Evolutionary conservation across 352 stramenopile species (phyloP).

Genomic region (Peronospora farinosa): DNA sequence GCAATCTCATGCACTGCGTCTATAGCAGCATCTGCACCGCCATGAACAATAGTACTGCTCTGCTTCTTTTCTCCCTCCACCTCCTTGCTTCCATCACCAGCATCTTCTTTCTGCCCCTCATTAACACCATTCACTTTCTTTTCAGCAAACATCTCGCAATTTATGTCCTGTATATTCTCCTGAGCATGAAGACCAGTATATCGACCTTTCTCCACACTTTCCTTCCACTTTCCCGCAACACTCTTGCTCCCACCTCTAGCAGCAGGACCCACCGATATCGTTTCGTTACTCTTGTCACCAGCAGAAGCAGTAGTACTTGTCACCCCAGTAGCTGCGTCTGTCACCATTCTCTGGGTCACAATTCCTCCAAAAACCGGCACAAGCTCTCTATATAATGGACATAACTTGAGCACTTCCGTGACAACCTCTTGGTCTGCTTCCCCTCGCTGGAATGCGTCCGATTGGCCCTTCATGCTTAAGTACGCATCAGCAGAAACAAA

Average conservation of each 20-base stretch:
- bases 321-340: conserved; percentile 1
- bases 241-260: background rate
- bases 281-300: conserved; percentile 5
- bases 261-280: background rate
- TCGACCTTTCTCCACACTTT: conserved; percentile 13
- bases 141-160: background rate
- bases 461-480: conserved; percentile 16
- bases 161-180: background rate
- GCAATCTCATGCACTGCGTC: too few relatives aligned
- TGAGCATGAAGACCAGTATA: background rate
- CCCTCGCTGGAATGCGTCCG: conserved; percentile 22
- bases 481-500: conserved; percentile 17
- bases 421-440: conserved; percentile 8
- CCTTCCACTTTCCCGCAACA: conserved; percentile 16
- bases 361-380: conserved; percentile 12
- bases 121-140: background rate
- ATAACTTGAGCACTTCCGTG: conserved; percentile 18
- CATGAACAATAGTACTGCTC: background rate
- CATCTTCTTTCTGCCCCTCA: background rate
- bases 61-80: background rate
- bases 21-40: background rate
- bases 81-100: background rate
- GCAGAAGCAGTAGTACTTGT: background rate
- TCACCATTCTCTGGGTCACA: background rate
- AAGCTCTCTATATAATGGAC: conserved; percentile 30